Percentiles rank a stretch among this genome's conserved stretches.
Evolutionary conservation across 345 rosid genomes (phyloP).

Genomic region (Syzygium grande): DNA sequence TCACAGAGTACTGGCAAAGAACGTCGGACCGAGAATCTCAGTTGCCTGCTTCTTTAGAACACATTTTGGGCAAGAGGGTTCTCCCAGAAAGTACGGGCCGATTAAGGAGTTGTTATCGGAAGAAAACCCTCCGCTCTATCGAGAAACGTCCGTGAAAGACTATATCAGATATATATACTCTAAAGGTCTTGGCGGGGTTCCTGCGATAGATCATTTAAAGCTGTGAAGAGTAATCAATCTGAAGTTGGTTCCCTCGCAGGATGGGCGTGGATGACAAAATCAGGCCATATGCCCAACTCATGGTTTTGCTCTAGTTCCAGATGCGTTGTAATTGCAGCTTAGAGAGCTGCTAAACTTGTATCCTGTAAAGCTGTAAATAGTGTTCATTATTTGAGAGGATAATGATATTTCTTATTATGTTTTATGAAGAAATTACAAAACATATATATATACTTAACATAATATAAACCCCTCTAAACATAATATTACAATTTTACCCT

Average conservation of each 20-base stretch:
- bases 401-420: too few species aligned
- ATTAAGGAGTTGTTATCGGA: slow-evolving; percentile 28
- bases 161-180: background rate
- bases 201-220: slow-evolving; percentile 11
- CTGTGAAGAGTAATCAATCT: background rate
- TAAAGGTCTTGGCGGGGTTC: slow-evolving; percentile 7
- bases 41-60: slow-evolving; percentile 13
- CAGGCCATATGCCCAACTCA: background rate
- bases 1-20: slow-evolving; percentile 19
- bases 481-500: too few species aligned
- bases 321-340: background rate
- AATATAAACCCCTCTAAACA: too few species aligned
- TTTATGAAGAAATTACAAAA: too few species aligned
- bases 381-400: background rate
- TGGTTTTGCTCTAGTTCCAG: background rate
- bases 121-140: slow-evolving; percentile 22
- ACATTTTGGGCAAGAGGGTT: background rate
- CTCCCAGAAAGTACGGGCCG: slow-evolving; percentile 9
- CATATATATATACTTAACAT: too few species aligned
- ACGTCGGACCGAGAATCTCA: slow-evolving; percentile 18
- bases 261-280: background rate
- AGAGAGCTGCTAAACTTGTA: background rate
- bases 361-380: background rate
- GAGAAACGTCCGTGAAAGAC: slow-evolving; percentile 15
- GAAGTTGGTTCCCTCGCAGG: fast-evolving